These are phyloP conservation scores for Diatrype stigma DNA, from an alignment of 2,329 filamentous ascomycete species.

Conservation along the genomic window DNA sequence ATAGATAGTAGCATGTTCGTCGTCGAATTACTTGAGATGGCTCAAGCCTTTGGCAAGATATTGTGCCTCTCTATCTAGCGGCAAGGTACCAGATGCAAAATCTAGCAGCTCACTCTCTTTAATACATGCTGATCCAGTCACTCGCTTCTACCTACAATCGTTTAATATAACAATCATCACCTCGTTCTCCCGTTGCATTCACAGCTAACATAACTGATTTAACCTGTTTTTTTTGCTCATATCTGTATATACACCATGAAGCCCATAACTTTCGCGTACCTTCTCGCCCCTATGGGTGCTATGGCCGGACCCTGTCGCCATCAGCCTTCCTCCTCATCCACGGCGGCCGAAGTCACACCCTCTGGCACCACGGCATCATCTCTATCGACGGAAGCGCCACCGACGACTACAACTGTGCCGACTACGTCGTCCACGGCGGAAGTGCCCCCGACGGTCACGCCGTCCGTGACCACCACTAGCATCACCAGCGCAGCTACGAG, in stretches of 20 bases:
- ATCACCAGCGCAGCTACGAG: not conserved
- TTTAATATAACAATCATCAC: not conserved
- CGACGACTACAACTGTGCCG: not conserved
- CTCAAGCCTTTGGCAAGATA: not conserved
- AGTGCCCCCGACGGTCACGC: constrained; percentile 2
- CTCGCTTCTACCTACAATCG: not conserved
- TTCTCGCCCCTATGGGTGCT: constrained; percentile 15
- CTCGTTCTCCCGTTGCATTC: not conserved
- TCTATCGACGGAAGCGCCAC: not conserved
- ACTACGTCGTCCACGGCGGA: constrained; percentile 1
- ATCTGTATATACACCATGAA: constrained; percentile 13
- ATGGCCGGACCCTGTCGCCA: constrained; percentile 12
- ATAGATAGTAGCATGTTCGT: not conserved
- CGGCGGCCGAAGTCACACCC: constrained; percentile 1
- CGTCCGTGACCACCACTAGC: not conserved
- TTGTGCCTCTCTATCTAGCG: not conserved
- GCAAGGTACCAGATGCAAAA: not conserved
- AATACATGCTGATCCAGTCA: not conserved
- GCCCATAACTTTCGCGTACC: constrained; percentile 11
- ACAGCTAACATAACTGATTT: not conserved
- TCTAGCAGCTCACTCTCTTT: not conserved
- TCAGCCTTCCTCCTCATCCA: constrained; percentile 4
- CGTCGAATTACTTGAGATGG: not conserved
- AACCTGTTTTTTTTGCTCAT: not conserved
- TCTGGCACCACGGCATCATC: not conserved